Evolutionary conservation across 768 basidiomycete species (phyloP).

Genomic region (Amyloporia xantha): DNA sequence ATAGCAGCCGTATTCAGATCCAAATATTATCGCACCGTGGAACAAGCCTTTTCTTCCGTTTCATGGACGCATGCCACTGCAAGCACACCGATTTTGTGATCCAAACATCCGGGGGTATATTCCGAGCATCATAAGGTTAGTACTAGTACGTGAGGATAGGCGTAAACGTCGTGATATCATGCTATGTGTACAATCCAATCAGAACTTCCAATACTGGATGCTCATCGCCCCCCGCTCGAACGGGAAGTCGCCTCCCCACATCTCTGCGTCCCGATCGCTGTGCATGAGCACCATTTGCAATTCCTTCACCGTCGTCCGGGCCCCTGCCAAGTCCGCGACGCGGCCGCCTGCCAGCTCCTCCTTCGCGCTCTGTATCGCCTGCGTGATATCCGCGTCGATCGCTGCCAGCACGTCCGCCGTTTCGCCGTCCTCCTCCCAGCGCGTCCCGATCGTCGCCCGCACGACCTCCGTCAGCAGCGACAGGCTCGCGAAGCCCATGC

Average conservation of each 20-base stretch:
- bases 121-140: no score
- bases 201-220: slow-evolving; percentile 55
- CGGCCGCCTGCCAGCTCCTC: slow-evolving; percentile 60
- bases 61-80: no score
- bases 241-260: slow-evolving; percentile 71
- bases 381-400: slow-evolving; percentile 70
- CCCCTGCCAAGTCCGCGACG: slow-evolving; percentile 39
- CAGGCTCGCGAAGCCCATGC: slow-evolving; percentile 65
- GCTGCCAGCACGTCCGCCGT: slow-evolving; percentile 52
- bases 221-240: slow-evolving; percentile 61
- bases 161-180: no score
- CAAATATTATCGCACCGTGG: no score
- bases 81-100: no score
- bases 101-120: no score
- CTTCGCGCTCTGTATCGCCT: slow-evolving; percentile 76
- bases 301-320: slow-evolving; percentile 42
- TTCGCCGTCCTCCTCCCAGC: slow-evolving; percentile 55
- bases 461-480: slow-evolving; percentile 50
- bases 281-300: slow-evolving; percentile 46
- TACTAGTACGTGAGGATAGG: no score
- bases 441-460: slow-evolving; percentile 48
- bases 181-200: no score
- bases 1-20: no score
- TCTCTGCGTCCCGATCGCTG: slow-evolving; percentile 44
- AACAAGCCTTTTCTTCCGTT: no score